Conservation (phyloP, 177 flowering plant genomes). For the Vitis hybrid region DNA sequence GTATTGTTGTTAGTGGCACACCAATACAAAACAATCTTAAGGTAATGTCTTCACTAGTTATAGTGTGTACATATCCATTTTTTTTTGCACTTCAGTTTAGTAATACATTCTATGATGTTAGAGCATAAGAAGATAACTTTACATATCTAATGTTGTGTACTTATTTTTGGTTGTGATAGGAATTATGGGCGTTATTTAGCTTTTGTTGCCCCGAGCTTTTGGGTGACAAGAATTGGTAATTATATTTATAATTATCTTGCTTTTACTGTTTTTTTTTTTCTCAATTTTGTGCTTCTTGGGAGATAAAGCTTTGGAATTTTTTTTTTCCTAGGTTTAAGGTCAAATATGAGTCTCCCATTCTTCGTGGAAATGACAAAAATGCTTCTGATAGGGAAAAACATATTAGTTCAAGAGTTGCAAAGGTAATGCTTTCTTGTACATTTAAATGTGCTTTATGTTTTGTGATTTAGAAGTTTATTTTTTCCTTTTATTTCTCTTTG, state of each 20-base stretch:
- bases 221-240: conserved; percentile 85
- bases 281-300: conserved; percentile 3
- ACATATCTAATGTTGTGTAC: neutral
- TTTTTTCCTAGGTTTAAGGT: conserved; percentile 65
- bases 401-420: conserved; percentile 84
- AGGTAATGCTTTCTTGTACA: conserved; percentile 42
- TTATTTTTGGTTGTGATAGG: conserved; percentile 38
- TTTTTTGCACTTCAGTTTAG: neutral
- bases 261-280: neutral
- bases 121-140: neutral
- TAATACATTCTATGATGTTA: neutral
- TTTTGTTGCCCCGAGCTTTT: conserved; percentile 92
- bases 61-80: neutral
- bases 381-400: conserved; percentile 91
- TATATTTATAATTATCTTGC: conserved; percentile 1
- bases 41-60: conserved; percentile 37
- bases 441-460: neutral
- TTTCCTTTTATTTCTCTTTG: no score
- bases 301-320: conserved; percentile 1
- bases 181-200: conserved; percentile 94
- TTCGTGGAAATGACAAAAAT: conserved; percentile 91
- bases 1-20: conserved; percentile 93
- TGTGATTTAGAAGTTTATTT: no score
- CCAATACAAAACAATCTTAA: conserved; percentile 96
- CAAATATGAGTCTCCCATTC: conserved; percentile 66